Evolutionary conservation across 148 eudicot genomes (phyloP).

Genomic region (Arctostaphylos glauca): DNA sequence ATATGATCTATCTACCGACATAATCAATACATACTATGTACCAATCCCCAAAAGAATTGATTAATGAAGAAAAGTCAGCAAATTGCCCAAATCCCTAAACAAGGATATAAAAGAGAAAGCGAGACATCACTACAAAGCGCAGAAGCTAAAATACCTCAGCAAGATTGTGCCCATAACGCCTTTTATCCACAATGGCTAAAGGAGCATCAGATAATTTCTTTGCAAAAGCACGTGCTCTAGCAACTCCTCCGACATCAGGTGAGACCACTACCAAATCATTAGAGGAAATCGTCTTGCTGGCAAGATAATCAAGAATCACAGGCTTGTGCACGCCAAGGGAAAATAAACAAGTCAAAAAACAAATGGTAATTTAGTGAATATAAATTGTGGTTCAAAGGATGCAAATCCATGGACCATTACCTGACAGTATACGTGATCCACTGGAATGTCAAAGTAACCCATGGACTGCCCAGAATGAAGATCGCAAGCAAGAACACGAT

Average conservation of each 20-base stretch:
- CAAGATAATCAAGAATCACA: constrained; percentile 92
- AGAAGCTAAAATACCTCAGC: constrained; percentile 61
- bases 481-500: constrained; percentile 94
- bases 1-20: no score
- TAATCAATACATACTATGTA: not conserved
- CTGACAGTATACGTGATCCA: constrained; percentile 93
- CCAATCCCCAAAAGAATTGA: not conserved
- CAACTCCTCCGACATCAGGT: constrained; percentile 98
- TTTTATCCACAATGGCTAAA: constrained; percentile 92
- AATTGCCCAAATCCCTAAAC: not conserved
- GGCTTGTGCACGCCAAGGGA: constrained; percentile 49
- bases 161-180: constrained; percentile 93
- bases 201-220: constrained; percentile 96
- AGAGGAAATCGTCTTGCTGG: constrained; percentile 79
- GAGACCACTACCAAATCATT: constrained; percentile 91
- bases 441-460: constrained; percentile 96
- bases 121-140: not conserved
- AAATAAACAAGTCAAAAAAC: not conserved
- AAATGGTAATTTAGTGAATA: not conserved
- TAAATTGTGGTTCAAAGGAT: not conserved
- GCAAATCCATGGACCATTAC: constrained; percentile 28
- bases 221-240: constrained; percentile 97
- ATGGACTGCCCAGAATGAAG: constrained; percentile 96
- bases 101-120: not conserved
- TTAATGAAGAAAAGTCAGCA: not conserved